Base-by-base conservation (phyloP, 2,329 filamentous ascomycete genomes). In the Mariannaea elegans region DNA sequence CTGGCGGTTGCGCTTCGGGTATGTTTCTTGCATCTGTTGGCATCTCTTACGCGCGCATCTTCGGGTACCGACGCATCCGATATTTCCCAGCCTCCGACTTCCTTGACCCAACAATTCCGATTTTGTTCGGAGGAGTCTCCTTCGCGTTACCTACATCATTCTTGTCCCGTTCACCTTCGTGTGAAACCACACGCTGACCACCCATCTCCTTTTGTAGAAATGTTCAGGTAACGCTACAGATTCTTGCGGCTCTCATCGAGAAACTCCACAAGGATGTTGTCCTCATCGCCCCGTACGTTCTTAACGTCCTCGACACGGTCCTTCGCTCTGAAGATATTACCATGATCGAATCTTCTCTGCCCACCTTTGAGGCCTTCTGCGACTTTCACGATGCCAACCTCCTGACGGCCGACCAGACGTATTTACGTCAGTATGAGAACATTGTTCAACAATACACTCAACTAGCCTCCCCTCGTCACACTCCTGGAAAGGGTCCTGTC, bases 161-260 rank as follows among this genome's bases (percentile, higher is more conserved):
- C 9, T 49, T 21, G 18, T 48, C 19, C 41, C 32, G n/a, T 34
- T n/a, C 9, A 32, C 10, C 9, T 14, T 18, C 52, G 18, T 34
- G 32, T 24, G 34, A 13, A 19, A 12, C 13, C 4, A 6, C 13
- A 14, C 32, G 27, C 24, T 45, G 18, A 50, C 60, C 48, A 41
- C 49, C 63, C 38, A 63, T 53, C 10, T 47, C n/a, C 34, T 24
- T 21, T 19, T 45, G 1, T 69, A 95, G 92, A 67, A 96, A 96
- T 81, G 92, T 97, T 58, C 93, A 97, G 76, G 93, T 99, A 65
- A 97, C 94, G 3, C 88, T 99, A 59, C 91, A 96, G 76, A 97
- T 99, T 69, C 84, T 97, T 67, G 89, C 90, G 62, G 93, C 94
- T 44, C 84, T 99, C 70, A 93, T 98, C 76, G 94, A 98, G 74